phyloP scores from a whole-genome alignment of 257 asterid genomes.

The Przewalskia tangutica region DNA sequence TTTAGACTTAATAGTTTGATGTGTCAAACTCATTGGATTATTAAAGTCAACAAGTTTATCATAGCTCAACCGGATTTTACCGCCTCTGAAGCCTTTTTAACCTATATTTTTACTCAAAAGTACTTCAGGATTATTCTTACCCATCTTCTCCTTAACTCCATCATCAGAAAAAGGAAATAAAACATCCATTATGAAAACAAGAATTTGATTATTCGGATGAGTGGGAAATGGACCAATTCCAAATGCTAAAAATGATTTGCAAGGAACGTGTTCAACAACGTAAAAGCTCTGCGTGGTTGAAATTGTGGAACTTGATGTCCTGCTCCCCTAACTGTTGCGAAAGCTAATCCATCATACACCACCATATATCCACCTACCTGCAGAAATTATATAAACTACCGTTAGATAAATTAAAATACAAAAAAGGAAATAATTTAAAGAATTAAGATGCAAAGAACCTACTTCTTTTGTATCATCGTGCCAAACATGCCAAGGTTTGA shows the following conservation, averaged over 20 bases:
- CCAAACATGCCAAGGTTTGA: conserved; percentile 35
- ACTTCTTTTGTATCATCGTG: conserved; percentile 16
- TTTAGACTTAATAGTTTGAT: no score
- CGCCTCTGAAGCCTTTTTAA: neutral
- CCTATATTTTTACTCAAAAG: neutral
- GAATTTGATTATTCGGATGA: neutral
- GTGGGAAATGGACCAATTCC: neutral
- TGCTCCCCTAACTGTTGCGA: conserved; percentile 28
- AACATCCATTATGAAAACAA: neutral
- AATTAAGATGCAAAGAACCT: neutral
- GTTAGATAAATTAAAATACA: neutral
- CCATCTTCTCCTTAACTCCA: neutral
- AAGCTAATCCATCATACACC: conserved; percentile 24
- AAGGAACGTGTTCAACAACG: conserved; percentile 13
- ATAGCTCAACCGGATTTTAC: neutral
- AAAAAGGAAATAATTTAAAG: neutral
- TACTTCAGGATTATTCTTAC: neutral
- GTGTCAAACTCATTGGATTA: neutral
- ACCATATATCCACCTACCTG: conserved; percentile 31
- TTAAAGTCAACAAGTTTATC: neutral
- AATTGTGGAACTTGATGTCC: conserved; percentile 34
- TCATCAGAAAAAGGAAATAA: neutral
- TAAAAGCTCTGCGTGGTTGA: conserved; percentile 29
- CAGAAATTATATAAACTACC: neutral
- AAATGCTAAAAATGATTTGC: conserved; percentile 1